These are phyloP conservation scores for Eustoma russellianum DNA, from an alignment of 257 asterid genomes.

Conservation along the genomic window DNA sequence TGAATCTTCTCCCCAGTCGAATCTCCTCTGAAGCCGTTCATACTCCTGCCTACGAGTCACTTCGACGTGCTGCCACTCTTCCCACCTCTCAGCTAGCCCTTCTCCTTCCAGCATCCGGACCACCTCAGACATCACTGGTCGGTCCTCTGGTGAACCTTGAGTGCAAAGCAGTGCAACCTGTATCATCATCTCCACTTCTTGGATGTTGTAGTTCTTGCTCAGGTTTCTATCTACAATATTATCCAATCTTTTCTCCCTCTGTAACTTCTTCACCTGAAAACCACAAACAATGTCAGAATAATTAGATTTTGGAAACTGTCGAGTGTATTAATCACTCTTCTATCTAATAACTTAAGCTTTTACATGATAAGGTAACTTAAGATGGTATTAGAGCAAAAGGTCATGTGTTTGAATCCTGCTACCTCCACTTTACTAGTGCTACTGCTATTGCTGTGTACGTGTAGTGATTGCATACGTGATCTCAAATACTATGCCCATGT, in stretches of 20 bases:
- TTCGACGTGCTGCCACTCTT: constrained; percentile 79
- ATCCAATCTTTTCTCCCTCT: constrained; percentile 64
- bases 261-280: constrained; percentile 69
- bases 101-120: constrained; percentile 95
- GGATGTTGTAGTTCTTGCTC: constrained; percentile 32
- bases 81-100: constrained; percentile 91
- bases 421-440: too few species aligned
- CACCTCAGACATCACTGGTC: constrained; percentile 95
- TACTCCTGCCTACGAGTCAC: constrained; percentile 59
- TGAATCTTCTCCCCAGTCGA: constrained; percentile 84
- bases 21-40: constrained; percentile 67
- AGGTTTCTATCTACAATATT: constrained; percentile 80
- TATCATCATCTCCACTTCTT: constrained; percentile 93
- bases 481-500: too few species aligned
- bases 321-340: too few species aligned
- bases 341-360: too few species aligned
- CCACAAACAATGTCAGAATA: background rate
- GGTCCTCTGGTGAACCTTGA: constrained; percentile 82
- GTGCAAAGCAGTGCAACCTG: constrained; percentile 91
- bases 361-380: too few species aligned
- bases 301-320: too few species aligned
- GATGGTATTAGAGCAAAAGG: too few species aligned
- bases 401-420: too few species aligned
- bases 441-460: too few species aligned
- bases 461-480: too few species aligned